Percentiles rank a stretch among this genome's conserved stretches.
Conservation (phyloP, 495 filamentous ascomycete species). For the Xylaria telfairii region DNA sequence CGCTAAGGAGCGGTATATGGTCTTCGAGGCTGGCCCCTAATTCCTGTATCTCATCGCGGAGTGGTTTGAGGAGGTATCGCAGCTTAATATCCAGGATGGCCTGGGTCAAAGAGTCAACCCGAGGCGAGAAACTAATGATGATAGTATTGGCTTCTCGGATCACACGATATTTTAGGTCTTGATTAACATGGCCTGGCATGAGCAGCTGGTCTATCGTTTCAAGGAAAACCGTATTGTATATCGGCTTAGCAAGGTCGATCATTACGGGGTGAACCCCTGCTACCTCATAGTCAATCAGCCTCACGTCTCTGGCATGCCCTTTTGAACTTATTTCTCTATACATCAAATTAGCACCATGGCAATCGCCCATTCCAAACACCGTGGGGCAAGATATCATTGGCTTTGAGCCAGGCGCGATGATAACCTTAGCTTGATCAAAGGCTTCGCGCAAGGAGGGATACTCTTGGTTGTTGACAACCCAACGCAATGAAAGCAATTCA, state of each 20-base stretch:
- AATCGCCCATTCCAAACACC: background rate
- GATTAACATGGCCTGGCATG: background rate
- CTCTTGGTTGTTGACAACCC: background rate
- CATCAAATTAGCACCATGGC: background rate
- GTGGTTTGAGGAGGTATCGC: slow-evolving; percentile 3
- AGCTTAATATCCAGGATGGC: slow-evolving; percentile 2
- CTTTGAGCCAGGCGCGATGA: background rate
- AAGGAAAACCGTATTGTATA: slow-evolving; percentile 3
- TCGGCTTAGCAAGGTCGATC: slow-evolving; percentile 1
- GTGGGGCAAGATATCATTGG: background rate
- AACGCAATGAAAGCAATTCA: background rate
- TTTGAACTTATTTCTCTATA: background rate
- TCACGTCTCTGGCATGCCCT: background rate
- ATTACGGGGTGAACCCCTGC: slow-evolving; percentile 14
- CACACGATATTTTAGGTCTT: background rate
- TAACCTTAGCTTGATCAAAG: background rate
- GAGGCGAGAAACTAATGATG: background rate
- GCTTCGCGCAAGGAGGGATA: slow-evolving; percentile 6
- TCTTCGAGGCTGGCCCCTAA: background rate
- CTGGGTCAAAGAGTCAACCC: slow-evolving; percentile 1
- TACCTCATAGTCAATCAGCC: slow-evolving; percentile 4
- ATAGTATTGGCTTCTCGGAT: background rate
- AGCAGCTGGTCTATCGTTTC: background rate
- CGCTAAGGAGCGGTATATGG: slow-evolving; percentile 2
- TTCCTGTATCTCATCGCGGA: background rate